Percentiles rank a stretch among this genome's conserved stretches.
Evolutionary conservation across 331 rosid genomes (phyloP).

Genomic region (Phaseolus coccineus): DNA sequence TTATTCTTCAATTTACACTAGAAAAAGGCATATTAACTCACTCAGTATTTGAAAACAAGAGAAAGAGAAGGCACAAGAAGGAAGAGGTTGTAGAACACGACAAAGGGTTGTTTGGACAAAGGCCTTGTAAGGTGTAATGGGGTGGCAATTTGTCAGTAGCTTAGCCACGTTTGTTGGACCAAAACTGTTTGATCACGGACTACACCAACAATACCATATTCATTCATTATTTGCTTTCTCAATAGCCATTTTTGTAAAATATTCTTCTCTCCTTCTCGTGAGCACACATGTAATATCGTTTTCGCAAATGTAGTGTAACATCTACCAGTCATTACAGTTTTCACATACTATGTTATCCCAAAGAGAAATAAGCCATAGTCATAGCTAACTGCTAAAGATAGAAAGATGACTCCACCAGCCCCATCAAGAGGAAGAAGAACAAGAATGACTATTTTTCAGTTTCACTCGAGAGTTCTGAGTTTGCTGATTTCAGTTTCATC

Average conservation of each 20-base stretch:
- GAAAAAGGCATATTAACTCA: not conserved
- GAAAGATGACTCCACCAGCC: not conserved
- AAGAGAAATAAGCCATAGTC: not conserved
- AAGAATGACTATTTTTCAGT: constrained; percentile 44
- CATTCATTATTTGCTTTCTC: constrained; percentile 29
- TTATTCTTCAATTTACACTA: not conserved
- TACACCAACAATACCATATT: constrained; percentile 29
- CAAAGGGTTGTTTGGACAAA: constrained; percentile 46
- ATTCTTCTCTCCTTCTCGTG: constrained; percentile 36
- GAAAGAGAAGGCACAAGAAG: constrained; percentile 45
- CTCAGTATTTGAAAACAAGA: not conserved
- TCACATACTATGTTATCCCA: constrained; percentile 42
- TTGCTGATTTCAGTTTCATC: constrained; percentile 48
- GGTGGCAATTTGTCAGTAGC: constrained; percentile 56
- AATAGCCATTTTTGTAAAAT: constrained; percentile 37
- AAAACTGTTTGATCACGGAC: constrained; percentile 50
- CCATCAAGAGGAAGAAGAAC: constrained; percentile 3
- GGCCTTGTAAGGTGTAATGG: constrained; percentile 38
- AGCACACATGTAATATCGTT: constrained; percentile 43
- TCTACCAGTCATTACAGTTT: constrained; percentile 39
- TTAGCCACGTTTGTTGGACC: constrained; percentile 42
- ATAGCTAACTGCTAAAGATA: constrained; percentile 20
- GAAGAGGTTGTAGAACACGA: constrained; percentile 45
- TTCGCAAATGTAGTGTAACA: constrained; percentile 43
- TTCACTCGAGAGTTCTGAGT: constrained; percentile 31